Evolutionary conservation across 148 eudicot genomes (phyloP).

Genomic region (Rhododendron griersonianum): DNA sequence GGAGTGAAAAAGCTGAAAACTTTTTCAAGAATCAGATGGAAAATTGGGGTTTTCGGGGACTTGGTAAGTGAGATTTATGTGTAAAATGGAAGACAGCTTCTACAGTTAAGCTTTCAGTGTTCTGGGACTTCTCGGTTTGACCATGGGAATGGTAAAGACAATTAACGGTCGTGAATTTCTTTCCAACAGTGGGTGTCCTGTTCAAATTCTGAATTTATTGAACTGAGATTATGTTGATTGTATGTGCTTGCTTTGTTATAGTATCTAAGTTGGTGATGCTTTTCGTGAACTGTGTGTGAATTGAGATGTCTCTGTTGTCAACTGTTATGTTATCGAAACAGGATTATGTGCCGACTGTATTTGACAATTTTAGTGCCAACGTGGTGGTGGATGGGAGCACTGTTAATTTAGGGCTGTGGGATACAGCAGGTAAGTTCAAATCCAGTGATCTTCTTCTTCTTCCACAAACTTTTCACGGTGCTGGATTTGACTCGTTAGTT

Average conservation of each 20-base stretch:
- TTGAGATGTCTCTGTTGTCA: background rate
- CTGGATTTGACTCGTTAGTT: background rate
- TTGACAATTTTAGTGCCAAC: conserved; percentile 27
- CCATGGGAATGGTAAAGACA: background rate
- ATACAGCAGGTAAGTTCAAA: conserved; percentile 34
- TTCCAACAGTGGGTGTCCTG: background rate
- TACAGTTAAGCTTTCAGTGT: background rate
- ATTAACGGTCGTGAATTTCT: background rate
- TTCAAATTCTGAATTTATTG: background rate
- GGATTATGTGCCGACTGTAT: conserved; percentile 43
- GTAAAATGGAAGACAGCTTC: background rate
- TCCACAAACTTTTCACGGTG: background rate
- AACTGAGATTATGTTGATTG: background rate
- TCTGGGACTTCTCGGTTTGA: background rate
- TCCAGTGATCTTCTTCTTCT: background rate
- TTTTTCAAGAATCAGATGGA: background rate
- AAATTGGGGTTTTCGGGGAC: background rate
- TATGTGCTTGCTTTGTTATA: background rate
- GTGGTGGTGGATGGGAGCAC: conserved; percentile 43
- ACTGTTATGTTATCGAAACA: conserved; percentile 7
- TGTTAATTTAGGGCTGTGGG: conserved; percentile 46
- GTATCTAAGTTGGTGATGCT: background rate
- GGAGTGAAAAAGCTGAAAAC: background rate
- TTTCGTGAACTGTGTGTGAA: background rate
- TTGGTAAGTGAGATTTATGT: background rate